Base-by-base conservation (phyloP, 371 early-diverging fungal species). In the Mucor mucedo region DNA sequence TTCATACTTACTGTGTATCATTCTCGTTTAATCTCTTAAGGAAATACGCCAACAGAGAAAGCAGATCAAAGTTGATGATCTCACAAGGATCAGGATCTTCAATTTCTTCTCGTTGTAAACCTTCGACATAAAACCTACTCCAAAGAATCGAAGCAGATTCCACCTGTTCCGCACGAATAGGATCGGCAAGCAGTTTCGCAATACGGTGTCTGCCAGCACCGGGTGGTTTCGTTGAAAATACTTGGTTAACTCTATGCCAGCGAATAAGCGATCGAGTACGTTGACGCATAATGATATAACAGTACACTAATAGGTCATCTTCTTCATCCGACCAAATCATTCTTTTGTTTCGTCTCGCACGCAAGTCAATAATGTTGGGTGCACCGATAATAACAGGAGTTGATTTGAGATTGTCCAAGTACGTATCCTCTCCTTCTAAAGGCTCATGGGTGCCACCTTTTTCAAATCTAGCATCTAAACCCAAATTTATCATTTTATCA, bases 281-380 rank as follows among this genome's bases (percentile, higher is more conserved):
- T 30, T 35, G 27, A 5, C 55, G 50, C 3, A 84, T 27, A 32
- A 85, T 76, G 13, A 61, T 72, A 56, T 76, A 73, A 13, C 66
- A 58, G 48, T 76, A 71, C 11, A 84, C 41, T 11, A 88, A 56
- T 0, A 79, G n/a, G 2, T 85, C 83, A 52, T 87, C 87, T 44
- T 86, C 85, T 11, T 80, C 68, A 1, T 52, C 39, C 4, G 70
- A 68, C 85, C 86, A 88, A 0, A 14, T n/a, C 0, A 38, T 33
- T 27, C 82, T 70, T n/a, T 32, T 56, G 11, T 62, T 57, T 33
- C 73, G 65, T 5, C 1, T 3, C 11, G 4, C 4, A 27, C 48
- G 11, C n/a, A 48, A 35, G 27, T 27, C 2, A 27, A 11, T 28
- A 33, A 30, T 41, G 11, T 55, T 39, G 21, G 27, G 21, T 21